These are phyloP conservation scores for Apophysomyces sp. DNA, from an alignment of 371 early-diverging fungal species.

Conservation along the genomic window DNA sequence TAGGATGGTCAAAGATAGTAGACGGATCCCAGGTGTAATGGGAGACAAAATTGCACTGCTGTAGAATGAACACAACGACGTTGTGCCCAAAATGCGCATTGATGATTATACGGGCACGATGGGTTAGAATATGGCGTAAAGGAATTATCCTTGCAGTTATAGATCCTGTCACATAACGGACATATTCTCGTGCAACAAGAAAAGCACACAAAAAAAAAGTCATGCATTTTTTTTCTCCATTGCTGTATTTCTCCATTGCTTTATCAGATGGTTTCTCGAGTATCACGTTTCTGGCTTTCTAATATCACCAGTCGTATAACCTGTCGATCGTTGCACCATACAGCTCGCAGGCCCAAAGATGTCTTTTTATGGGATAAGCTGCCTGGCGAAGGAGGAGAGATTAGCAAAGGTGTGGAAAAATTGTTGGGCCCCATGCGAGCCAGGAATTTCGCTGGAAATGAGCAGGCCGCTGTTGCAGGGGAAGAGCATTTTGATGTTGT, in stretches of 20 bases:
- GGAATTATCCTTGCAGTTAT: no score
- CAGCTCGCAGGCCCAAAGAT: neutral
- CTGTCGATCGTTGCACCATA: neutral
- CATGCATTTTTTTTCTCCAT: neutral
- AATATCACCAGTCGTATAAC: neutral
- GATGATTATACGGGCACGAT: no score
- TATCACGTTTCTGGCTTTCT: neutral
- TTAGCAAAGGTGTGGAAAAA: slow-evolving; percentile 24
- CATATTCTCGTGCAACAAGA: neutral
- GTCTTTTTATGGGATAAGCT: slow-evolving; percentile 27
- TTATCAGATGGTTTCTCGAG: neutral
- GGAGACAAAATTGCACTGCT: neutral
- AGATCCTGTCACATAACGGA: neutral
- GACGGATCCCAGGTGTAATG: neutral
- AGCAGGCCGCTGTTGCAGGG: slow-evolving; percentile 11
- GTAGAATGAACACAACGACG: neutral
- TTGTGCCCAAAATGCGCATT: no score
- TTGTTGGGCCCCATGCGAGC: slow-evolving; percentile 30
- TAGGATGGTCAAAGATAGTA: neutral
- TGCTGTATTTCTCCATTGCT: neutral
- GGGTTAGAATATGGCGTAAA: no score
- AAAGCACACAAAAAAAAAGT: neutral
- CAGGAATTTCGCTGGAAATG: slow-evolving; percentile 15
- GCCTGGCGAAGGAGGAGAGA: slow-evolving; percentile 31
- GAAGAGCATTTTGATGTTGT: slow-evolving; percentile 36